Base-by-base conservation (phyloP, 164 flowering plant species). In the Santalum album region DNA sequence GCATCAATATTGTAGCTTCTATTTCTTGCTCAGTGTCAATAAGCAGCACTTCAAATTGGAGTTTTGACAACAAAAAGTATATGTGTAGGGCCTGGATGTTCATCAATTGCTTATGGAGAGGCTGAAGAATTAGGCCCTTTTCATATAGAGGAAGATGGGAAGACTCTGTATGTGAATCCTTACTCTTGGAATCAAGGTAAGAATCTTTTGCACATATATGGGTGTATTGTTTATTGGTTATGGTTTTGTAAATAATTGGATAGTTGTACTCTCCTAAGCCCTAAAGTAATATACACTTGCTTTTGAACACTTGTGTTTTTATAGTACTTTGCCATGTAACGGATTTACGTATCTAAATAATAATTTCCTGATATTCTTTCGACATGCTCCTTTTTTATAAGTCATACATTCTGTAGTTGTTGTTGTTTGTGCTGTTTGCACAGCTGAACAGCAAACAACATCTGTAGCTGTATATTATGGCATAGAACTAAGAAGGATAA, bases 81-180 rank as follows among this genome's bases (percentile, higher is more conserved):
- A 23, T 59, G n/a, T 60, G 12, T 45, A 88, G 98, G 98, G 25
- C 99, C 99, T 64, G 99, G 99, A 55, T 92, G 96, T 67, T 92
- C 96, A 44, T 89, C 98, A 11, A 78, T 89, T 74, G 98, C 85
- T 36, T 84, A 61, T 61, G 98, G 98, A 4, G 72, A 78, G 64
- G 94, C 96, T 45, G 95, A 81, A 57, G 98, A 92, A 72, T 64
- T 92, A n/a, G 96, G 98, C 26, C 96, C 98, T 25, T 92, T 89
- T 57, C 98, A 85, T 65, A 73, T 92, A 47, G 75, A 61, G 56
- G 54, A 79, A 59, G 96, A 89, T 66, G 94, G 92, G 58, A 83
- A 79, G 72, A 75, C 81, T 39, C 79, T 92, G 55, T 86, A 80
- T 64, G 59, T 73, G 71, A 92, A 92, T 32, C 96, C 89, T 24